Evolutionary conservation across 2,329 filamentous ascomycete genomes (phyloP).

Genomic region (Aspergillus pseudoglaucus): DNA sequence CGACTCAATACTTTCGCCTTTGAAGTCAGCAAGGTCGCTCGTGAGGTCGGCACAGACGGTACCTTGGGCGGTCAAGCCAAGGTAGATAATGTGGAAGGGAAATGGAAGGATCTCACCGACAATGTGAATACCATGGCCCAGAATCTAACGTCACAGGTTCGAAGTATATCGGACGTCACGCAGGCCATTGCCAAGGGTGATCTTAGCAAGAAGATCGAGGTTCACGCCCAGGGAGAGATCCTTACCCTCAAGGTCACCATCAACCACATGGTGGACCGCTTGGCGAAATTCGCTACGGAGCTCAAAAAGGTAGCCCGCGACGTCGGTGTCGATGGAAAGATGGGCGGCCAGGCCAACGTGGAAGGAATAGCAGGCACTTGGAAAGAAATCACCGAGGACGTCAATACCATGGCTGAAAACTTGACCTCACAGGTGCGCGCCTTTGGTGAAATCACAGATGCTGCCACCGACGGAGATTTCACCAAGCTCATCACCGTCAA

Average conservation of each 20-base stretch:
- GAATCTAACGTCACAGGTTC: constrained; percentile 62
- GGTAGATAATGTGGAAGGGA: constrained; percentile 59
- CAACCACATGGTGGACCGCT: constrained; percentile 95
- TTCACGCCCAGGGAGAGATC: constrained; percentile 92
- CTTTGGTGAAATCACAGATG: constrained; percentile 97
- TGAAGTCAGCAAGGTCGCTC: constrained; percentile 59
- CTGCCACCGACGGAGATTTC: constrained; percentile 94
- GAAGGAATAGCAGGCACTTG: constrained; percentile 87
- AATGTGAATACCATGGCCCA: constrained; percentile 64
- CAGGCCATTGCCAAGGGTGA: constrained; percentile 93
- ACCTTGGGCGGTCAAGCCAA: constrained; percentile 59
- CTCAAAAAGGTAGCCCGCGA: constrained; percentile 94
- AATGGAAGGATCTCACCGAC: constrained; percentile 61
- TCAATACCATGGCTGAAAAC: constrained; percentile 85
- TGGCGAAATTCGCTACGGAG: constrained; percentile 94
- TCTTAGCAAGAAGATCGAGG: constrained; percentile 92
- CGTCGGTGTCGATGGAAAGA: constrained; percentile 95
- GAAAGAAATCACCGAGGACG: constrained; percentile 97
- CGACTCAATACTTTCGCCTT: constrained; percentile 58
- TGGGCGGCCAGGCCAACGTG: constrained; percentile 94
- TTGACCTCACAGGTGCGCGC: constrained; percentile 94
- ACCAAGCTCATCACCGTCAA: constrained; percentile 95
- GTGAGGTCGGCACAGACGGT: constrained; percentile 59
- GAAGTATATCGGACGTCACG: constrained; percentile 88
- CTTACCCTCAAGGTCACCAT: constrained; percentile 91